phyloP scores from a whole-genome alignment of 352 stramenopile species.

The Pythium guiyangense region DNA sequence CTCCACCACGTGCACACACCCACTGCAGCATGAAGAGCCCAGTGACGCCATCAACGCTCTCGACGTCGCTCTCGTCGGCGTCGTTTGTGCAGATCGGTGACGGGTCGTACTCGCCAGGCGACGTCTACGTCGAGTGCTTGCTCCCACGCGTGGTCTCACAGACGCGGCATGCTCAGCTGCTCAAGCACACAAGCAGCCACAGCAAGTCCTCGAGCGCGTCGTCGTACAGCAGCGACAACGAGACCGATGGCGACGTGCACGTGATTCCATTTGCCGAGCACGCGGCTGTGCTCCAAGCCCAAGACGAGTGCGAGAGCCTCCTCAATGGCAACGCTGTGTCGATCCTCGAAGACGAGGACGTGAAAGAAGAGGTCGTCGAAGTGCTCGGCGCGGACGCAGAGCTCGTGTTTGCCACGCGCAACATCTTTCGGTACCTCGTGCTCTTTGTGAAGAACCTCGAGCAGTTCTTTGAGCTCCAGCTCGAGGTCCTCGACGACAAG shows the following conservation, averaged over 20 bases:
- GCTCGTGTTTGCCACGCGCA: constrained; percentile 59
- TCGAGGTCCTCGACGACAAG: constrained; percentile 66
- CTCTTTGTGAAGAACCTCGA: constrained; percentile 82
- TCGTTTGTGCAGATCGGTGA: constrained; percentile 50
- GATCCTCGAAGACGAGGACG: constrained; percentile 65
- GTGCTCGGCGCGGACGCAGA: constrained; percentile 57
- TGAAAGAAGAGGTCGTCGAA: constrained; percentile 80
- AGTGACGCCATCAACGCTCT: constrained; percentile 10
- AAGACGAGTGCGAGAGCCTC: constrained; percentile 56
- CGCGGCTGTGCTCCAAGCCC: constrained; percentile 38
- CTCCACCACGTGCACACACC: not conserved
- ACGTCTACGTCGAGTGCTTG: constrained; percentile 54
- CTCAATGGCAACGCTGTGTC: constrained; percentile 64
- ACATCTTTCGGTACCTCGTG: constrained; percentile 78
- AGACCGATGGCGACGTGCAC: constrained; percentile 14
- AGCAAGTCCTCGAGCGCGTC: not conserved
- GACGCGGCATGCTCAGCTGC: not conserved
- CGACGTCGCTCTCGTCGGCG: constrained; percentile 19
- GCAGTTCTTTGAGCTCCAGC: constrained; percentile 63
- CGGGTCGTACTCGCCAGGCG: constrained; percentile 47
- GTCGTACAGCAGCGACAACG: not conserved
- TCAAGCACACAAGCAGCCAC: constrained; percentile 3
- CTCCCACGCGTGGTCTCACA: constrained; percentile 26
- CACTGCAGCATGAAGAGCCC: constrained; percentile 12
- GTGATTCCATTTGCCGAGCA: constrained; percentile 48